Percentiles rank a stretch among this genome's conserved stretches.
Evolutionary conservation across 306 rosid genomes (phyloP).

Genomic region (Vigna reflexopilosa): DNA sequence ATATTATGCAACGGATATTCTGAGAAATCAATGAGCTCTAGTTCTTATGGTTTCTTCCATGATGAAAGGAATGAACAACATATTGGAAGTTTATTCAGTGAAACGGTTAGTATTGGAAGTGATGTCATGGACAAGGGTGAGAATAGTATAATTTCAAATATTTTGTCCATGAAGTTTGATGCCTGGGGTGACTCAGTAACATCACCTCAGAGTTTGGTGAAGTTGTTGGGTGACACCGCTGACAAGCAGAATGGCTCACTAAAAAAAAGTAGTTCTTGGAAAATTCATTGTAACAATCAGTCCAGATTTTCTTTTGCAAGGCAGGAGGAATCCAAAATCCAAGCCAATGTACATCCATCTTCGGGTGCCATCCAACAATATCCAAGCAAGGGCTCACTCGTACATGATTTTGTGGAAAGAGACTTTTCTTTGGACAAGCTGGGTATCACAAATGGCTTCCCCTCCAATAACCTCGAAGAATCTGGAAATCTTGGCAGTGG

Average conservation of each 20-base stretch:
- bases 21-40: slow-evolving; percentile 52
- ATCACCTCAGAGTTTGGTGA: slow-evolving; percentile 72
- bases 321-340: slow-evolving; percentile 71
- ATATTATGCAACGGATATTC: slow-evolving; percentile 58
- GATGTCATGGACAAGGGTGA: slow-evolving; percentile 74
- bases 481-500: slow-evolving; percentile 54
- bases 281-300: slow-evolving; percentile 73
- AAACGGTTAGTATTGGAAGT: slow-evolving; percentile 52
- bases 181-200: slow-evolving; percentile 72
- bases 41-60: slow-evolving; percentile 58
- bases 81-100: slow-evolving; percentile 54
- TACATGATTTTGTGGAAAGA: slow-evolving; percentile 61
- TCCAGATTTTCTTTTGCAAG: slow-evolving; percentile 93
- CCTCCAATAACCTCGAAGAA: slow-evolving; percentile 57
- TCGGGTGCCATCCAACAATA: slow-evolving; percentile 51
- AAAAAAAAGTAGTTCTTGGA: slow-evolving; percentile 69
- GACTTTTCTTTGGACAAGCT: slow-evolving; percentile 57
- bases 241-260: slow-evolving; percentile 57
- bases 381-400: slow-evolving; percentile 54
- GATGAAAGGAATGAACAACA: slow-evolving; percentile 58
- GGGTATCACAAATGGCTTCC: slow-evolving; percentile 63
- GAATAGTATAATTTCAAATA: slow-evolving; percentile 89
- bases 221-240: slow-evolving; percentile 63
- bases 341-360: slow-evolving; percentile 60
- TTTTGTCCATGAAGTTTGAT: slow-evolving; percentile 78